Evolutionary conservation across 306 rosid genomes (phyloP), one percentile per base, ranked within the genome.

Genomic region (Prunus padus): DNA sequence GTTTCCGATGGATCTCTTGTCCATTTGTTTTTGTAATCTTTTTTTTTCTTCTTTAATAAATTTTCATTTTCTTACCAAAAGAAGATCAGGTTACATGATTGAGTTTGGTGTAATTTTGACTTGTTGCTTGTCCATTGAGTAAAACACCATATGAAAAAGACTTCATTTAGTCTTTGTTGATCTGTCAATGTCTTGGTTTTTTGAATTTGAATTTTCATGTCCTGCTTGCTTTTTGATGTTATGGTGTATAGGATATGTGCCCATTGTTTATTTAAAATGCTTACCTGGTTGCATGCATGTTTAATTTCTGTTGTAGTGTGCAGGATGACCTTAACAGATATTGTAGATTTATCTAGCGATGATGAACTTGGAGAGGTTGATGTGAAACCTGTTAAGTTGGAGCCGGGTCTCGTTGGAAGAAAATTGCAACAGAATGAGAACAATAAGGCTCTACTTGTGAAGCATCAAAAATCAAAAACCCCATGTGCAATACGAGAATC

Each of bases 341-440:
- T 90, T 80, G 82, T 95, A 74, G 92, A 89, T 71, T 84, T 95
- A 85, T 87, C 96, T 12, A 90, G 92, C 55, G 93, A 86, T 22
- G 90, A 90, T 74, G 97, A 91, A 75, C 77, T 74, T 69, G 96
- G 77, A 61, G 77, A 82, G 55, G 78, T 77, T 73, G 28, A 67
- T 72, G 76, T 79, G 28, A 72, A 80, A 79, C 80, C 75, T 67
- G 87, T 86, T 54, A 92, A 90, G 84, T 68, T 83, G 77, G 93
- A 89, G 85, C 54, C 84, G 15, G 73, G 46, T 73, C 45, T 79
- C 77, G 57, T 40, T 77, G 78, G 51, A 14, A 77, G 54, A 56
- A 67, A 65, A 20, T 40, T 67, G 69, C 82, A 69, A 80, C 73
- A 11, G 44, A 33, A 69, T 49, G 77, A 51, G 79, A 67, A 31